Conservation (phyloP, 371 early-diverging fungal species). For the Lichtheimia hyalospora region DNA sequence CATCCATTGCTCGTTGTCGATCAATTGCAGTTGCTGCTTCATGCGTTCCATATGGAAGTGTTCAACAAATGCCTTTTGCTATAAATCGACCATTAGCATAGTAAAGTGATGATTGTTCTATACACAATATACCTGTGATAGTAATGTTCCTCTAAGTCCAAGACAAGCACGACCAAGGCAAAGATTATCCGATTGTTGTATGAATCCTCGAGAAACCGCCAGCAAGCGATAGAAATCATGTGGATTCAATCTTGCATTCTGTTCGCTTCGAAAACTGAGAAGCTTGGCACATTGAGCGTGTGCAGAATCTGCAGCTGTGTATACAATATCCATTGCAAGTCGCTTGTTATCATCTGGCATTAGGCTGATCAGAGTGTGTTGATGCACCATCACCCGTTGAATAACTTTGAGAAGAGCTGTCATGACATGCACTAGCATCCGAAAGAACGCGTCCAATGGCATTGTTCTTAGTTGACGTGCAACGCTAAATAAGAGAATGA, state of each 20-base stretch:
- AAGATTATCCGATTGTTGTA: slow-evolving; percentile 68
- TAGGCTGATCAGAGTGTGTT: slow-evolving; percentile 51
- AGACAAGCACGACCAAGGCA: slow-evolving; percentile 79
- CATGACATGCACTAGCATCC: slow-evolving; percentile 71
- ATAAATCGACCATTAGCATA: neutral
- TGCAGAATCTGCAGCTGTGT: slow-evolving; percentile 74
- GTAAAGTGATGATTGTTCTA: no score
- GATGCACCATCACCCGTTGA: slow-evolving; percentile 60
- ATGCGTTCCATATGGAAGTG: slow-evolving; percentile 91
- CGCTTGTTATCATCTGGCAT: slow-evolving; percentile 34
- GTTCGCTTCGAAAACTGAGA: slow-evolving; percentile 83
- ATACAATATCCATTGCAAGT: slow-evolving; percentile 66
- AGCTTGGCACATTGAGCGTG: slow-evolving; percentile 88
- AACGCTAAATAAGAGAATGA: slow-evolving; percentile 12
- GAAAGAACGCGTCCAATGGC: slow-evolving; percentile 82
- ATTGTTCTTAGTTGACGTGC: slow-evolving; percentile 61
- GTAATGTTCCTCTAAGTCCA: slow-evolving; percentile 78
- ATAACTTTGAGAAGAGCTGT: slow-evolving; percentile 64
- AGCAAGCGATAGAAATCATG: slow-evolving; percentile 85
- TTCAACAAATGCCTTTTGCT: slow-evolving; percentile 84
- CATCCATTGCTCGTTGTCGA: slow-evolving; percentile 95
- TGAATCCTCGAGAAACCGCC: slow-evolving; percentile 74
- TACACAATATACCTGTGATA: slow-evolving; percentile 58
- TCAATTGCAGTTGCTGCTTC: slow-evolving; percentile 81
- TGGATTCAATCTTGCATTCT: slow-evolving; percentile 83